Conservation (phyloP, 192 early-diverging fungal genomes). For the Coemansia reversa region DNA sequence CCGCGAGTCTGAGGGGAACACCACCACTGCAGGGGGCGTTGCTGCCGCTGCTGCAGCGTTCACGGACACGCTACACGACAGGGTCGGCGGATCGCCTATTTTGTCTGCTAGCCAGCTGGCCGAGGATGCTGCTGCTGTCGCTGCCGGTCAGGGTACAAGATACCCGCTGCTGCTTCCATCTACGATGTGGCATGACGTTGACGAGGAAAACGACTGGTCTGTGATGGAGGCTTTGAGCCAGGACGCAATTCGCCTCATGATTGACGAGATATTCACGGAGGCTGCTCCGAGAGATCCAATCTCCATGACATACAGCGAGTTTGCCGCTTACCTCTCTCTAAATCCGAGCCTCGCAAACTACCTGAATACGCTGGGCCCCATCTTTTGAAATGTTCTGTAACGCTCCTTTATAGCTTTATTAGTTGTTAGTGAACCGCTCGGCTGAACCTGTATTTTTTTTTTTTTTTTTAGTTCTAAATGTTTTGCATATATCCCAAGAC, state of each 20-base stretch:
- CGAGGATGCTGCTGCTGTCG: background rate
- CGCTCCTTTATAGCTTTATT: background rate
- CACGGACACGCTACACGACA: background rate
- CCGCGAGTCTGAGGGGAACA: constrained; percentile 30
- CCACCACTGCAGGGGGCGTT: background rate
- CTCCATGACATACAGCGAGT: constrained; percentile 77
- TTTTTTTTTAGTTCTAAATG: too few species aligned
- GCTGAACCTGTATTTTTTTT: background rate
- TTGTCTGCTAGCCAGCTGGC: constrained; percentile 7
- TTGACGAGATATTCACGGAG: constrained; percentile 77
- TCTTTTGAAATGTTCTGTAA: constrained; percentile 58
- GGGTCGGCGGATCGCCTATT: background rate
- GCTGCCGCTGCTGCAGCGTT: constrained; percentile 11
- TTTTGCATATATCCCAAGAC: too few species aligned
- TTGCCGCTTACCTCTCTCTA: constrained; percentile 69
- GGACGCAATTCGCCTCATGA: constrained; percentile 93
- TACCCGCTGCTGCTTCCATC: constrained; percentile 16
- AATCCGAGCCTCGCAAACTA: constrained; percentile 84
- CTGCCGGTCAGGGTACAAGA: background rate
- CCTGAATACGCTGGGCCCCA: constrained; percentile 88
- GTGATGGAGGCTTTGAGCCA: constrained; percentile 91
- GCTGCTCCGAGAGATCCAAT: constrained; percentile 60
- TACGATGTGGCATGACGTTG: constrained; percentile 52
- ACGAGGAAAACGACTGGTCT: constrained; percentile 69
- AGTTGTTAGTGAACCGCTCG: background rate